Evolutionary conservation across 2,329 filamentous ascomycete genomes (phyloP).

Genomic region (Penicillium sp.): DNA sequence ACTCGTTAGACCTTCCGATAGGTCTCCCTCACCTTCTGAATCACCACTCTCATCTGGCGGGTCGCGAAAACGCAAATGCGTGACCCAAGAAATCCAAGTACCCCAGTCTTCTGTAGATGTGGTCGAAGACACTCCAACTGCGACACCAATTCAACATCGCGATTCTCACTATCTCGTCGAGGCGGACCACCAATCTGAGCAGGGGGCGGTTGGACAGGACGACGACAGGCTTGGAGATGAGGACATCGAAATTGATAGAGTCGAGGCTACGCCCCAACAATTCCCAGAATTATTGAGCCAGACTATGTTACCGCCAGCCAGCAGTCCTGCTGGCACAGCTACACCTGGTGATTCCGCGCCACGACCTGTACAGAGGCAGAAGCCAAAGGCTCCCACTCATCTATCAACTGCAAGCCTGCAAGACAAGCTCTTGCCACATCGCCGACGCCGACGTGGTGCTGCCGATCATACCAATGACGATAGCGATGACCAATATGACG

Average conservation of each 20-base stretch:
- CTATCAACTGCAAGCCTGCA: slow-evolving; percentile 38
- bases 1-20: slow-evolving; percentile 17
- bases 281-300: slow-evolving; percentile 31
- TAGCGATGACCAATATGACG: slow-evolving; percentile 25
- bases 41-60: slow-evolving; percentile 28
- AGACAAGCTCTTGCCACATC: slow-evolving; percentile 36
- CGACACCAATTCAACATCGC: slow-evolving; percentile 12
- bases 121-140: slow-evolving; percentile 20
- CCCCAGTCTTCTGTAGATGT: slow-evolving; percentile 19
- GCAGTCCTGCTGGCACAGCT: slow-evolving; percentile 27
- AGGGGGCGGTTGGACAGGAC: slow-evolving; percentile 1
- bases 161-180: neutral
- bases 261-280: slow-evolving; percentile 8
- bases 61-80: slow-evolving; percentile 40
- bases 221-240: neutral
- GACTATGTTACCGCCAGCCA: slow-evolving; percentile 39
- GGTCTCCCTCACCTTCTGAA: slow-evolving; percentile 25
- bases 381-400: slow-evolving; percentile 14
- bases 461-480: slow-evolving; percentile 24
- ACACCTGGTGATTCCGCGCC: slow-evolving; percentile 2
- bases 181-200: neutral
- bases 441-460: slow-evolving; percentile 19
- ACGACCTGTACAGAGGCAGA: neutral
- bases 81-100: slow-evolving; percentile 27
- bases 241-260: neutral